Base-by-base conservation (phyloP, 805 yeast genomes). In the Isabelozyma heimii region DNA sequence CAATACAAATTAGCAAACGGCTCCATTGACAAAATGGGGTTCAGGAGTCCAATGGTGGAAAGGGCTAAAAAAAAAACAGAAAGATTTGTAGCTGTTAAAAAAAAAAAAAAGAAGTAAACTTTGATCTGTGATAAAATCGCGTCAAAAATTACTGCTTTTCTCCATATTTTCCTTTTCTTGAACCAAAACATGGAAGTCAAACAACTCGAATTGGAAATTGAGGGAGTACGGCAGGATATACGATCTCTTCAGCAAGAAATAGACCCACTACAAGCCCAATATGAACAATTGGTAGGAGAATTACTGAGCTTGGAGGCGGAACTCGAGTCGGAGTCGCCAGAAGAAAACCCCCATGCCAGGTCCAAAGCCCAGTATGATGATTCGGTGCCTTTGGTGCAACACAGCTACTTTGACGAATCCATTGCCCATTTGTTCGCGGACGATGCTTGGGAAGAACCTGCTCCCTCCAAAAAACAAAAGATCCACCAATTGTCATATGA, bases 1-100 rank as follows among this genome's bases (percentile, higher is more conserved):
- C 78, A 74, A 59, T 68, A 74, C 38, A 58, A 28, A 52, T 73
- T 72, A 45, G 74, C 63, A 52, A 68, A 72, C 42, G 37, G 51
- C 8, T 38, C 48, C 13, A 35, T 45, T 37, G 24, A 20, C n/a
- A 6, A 20, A 20, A 20, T 20, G 24, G 24, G 4, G 4, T 20
- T 20, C 6, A 20, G 24, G 24, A 20, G 24, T 20, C 24, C 24
- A 20, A 20, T 20, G 24, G 24, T 20, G 24, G 24, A 5, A 20
- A 1, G 24, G 24, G 24, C 24, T 20, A 20, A 20, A 20, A 20
- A 20, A 20, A 20, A 20, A 20, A 3, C 24, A 20, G 24, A 20
- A 20, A 20, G 24, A 20, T 3, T 20, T 20, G 24, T 20, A 20
- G 24, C 24, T 20, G 24, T 20, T 20, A 20, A 20, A 20, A 20